Evolutionary conservation across 192 early-diverging fungal genomes (phyloP).

Genomic region (Backusella tarrabulga): DNA sequence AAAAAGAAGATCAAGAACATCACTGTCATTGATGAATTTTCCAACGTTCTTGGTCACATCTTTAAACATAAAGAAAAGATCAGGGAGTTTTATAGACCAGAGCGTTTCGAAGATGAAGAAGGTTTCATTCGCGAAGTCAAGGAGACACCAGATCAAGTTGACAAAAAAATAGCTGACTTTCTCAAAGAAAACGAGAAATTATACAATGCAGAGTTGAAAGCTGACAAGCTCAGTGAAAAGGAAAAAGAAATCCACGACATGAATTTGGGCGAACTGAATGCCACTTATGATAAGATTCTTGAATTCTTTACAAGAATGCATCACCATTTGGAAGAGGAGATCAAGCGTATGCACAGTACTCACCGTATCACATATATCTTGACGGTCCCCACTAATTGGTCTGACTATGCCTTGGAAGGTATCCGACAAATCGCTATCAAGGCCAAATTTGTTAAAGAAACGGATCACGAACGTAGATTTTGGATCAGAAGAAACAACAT

Average conservation of each 20-base stretch:
- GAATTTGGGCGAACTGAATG: neutral
- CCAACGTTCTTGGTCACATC: neutral
- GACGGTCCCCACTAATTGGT: neutral
- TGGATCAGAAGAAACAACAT: neutral
- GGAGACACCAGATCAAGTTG: neutral
- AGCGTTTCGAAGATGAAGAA: neutral
- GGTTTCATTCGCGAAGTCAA: neutral
- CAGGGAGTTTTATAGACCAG: neutral
- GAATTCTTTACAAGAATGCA: neutral
- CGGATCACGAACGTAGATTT: neutral
- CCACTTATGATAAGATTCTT: neutral
- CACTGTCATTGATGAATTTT: neutral
- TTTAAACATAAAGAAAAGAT: neutral
- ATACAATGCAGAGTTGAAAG: neutral
- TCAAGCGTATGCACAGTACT: slow-evolving; percentile 3
- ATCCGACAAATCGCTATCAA: neutral
- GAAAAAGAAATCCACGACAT: neutral
- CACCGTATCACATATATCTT: neutral
- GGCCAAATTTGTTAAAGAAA: neutral
- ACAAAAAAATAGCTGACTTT: neutral
- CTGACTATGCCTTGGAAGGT: neutral
- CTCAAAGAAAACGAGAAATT: neutral
- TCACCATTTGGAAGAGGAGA: neutral
- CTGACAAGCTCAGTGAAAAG: neutral
- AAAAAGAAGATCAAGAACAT: neutral